Percentiles rank a stretch among this genome's conserved stretches.
Evolutionary conservation across 2,329 filamentous ascomycete species (phyloP).

Genomic region (Hypoxylon sp.): DNA sequence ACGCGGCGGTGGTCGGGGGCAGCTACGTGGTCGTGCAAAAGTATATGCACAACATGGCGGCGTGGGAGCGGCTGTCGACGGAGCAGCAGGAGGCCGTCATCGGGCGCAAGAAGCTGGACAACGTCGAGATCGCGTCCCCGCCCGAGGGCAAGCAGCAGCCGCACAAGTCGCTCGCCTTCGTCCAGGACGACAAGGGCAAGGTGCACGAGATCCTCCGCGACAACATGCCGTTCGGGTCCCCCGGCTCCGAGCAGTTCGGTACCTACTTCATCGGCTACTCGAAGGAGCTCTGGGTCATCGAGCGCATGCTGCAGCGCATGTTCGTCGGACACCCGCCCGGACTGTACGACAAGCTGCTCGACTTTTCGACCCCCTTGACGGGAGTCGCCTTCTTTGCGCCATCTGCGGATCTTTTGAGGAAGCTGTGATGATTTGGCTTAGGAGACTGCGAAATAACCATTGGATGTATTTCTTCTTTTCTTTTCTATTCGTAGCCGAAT

Average conservation of each 20-base stretch:
- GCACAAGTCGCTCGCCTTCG: constrained; percentile 63
- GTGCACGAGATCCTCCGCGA: constrained; percentile 64
- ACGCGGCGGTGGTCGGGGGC: constrained; percentile 52
- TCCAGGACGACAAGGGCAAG: constrained; percentile 58
- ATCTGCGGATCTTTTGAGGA: constrained; percentile 35
- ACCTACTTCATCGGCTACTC: constrained; percentile 68
- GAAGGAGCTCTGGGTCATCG: constrained; percentile 61
- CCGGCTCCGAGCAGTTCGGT: constrained; percentile 59
- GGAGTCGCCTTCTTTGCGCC: constrained; percentile 64
- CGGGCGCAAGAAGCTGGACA: constrained; percentile 65
- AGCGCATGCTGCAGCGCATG: constrained; percentile 66
- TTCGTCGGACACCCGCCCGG: constrained; percentile 63
- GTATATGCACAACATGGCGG: constrained; percentile 60
- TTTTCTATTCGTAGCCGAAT: too few species aligned
- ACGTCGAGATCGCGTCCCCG: constrained; percentile 63
- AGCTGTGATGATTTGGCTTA: neutral
- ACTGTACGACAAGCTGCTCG: constrained; percentile 62
- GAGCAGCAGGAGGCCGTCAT: constrained; percentile 65
- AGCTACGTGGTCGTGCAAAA: constrained; percentile 69
- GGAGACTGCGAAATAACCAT: too few species aligned
- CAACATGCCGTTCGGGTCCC: constrained; percentile 68
- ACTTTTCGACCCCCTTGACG: constrained; percentile 61
- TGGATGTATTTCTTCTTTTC: too few species aligned
- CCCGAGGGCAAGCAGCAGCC: constrained; percentile 54
- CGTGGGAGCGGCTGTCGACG: constrained; percentile 55